Evolutionary conservation across 1,284 basidiomycete genomes (phyloP).

Genomic region (Prillingera fragicola): DNA sequence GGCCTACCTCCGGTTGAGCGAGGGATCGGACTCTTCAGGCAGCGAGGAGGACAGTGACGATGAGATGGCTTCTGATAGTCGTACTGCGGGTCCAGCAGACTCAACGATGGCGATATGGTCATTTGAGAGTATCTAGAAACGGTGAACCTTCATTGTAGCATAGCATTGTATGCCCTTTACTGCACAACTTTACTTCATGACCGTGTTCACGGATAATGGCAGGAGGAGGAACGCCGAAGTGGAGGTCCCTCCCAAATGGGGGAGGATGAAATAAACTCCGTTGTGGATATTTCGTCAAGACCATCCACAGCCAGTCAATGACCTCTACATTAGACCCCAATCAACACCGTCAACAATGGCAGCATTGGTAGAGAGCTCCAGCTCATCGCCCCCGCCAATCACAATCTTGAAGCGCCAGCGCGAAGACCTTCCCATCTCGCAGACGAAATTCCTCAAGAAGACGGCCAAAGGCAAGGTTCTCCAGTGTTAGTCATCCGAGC

Average conservation of each 20-base stretch:
- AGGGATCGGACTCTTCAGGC: neutral
- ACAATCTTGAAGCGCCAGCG: conserved; percentile 70
- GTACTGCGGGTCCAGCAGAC: too few relatives aligned
- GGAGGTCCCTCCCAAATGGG: too few relatives aligned
- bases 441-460: conserved; percentile 89
- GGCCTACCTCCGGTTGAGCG: conserved; percentile 4
- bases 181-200: too few relatives aligned
- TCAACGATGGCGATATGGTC: neutral
- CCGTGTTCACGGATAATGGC: too few relatives aligned
- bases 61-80: neutral
- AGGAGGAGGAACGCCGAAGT: too few relatives aligned
- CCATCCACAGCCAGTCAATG: too few relatives aligned
- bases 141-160: neutral
- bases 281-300: too few relatives aligned
- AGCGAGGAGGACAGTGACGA: neutral
- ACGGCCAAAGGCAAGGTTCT: conserved; percentile 90
- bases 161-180: neutral
- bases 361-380: conserved; percentile 13
- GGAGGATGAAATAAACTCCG: too few relatives aligned
- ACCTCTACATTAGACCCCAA: neutral
- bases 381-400: conserved; percentile 49
- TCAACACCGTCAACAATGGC: conserved; percentile 9
- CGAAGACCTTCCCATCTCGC: conserved; percentile 67
- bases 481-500: conserved; percentile 59
- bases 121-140: neutral